phyloP scores from a whole-genome alignment of 148 eudicot species.

The Salicornia ramosissima region DNA sequence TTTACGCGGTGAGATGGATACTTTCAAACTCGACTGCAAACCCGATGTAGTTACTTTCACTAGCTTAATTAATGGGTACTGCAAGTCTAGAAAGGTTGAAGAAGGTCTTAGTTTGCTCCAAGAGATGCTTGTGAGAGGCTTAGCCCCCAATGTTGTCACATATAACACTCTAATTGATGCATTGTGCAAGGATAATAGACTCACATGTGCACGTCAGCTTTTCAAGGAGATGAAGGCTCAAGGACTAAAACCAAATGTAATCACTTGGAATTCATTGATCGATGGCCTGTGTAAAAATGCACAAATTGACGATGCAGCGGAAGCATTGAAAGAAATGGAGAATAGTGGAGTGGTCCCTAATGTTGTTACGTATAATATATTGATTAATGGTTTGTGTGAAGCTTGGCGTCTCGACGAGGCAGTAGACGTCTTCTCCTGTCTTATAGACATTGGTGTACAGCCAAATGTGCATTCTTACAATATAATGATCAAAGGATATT shows the following conservation, averaged over 20 bases:
- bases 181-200: slow-evolving; percentile 11
- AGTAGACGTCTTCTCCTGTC: slow-evolving; percentile 13
- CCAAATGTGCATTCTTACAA: too few relatives aligned
- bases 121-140: slow-evolving; percentile 18
- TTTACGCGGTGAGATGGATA: slow-evolving; percentile 1
- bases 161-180: slow-evolving; percentile 33
- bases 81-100: slow-evolving; percentile 26
- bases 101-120: slow-evolving; percentile 22
- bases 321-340: neutral
- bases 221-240: slow-evolving; percentile 9
- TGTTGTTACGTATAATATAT: neutral
- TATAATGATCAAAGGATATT: slow-evolving; percentile 25
- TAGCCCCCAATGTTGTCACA: slow-evolving; percentile 29
- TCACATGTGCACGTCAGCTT: neutral
- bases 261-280: slow-evolving; percentile 15
- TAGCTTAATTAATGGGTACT: slow-evolving; percentile 33
- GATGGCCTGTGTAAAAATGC: slow-evolving; percentile 21
- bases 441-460: neutral
- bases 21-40: neutral
- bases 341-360: slow-evolving; percentile 4
- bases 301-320: slow-evolving; percentile 16
- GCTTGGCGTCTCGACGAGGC: slow-evolving; percentile 21
- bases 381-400: slow-evolving; percentile 28
- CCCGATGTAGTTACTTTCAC: slow-evolving; percentile 26
- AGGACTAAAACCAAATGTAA: slow-evolving; percentile 1